These are phyloP conservation scores for Aphanomyces invadans DNA, from an alignment of 352 stramenopile species.

Conservation along the genomic window DNA sequence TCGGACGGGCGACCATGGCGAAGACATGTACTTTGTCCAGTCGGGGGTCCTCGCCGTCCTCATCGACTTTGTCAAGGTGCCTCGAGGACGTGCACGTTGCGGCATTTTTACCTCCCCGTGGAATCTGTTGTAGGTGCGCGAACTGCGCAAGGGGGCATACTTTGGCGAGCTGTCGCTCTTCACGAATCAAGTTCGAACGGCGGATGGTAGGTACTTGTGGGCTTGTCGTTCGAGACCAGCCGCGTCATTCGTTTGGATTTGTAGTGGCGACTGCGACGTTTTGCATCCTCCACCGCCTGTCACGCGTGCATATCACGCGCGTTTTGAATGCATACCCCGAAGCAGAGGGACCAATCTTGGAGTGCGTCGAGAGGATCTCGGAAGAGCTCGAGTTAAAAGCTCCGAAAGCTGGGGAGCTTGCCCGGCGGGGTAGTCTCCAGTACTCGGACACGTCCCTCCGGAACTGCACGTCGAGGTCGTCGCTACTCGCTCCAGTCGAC, in stretches of 20 bases:
- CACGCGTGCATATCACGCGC: conserved; percentile 15
- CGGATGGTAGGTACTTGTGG: conserved; percentile 31
- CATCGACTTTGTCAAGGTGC: conserved; percentile 1
- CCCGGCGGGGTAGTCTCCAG: not conserved
- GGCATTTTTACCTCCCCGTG: conserved; percentile 42
- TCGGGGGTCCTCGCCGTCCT: conserved; percentile 3
- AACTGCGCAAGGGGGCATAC: conserved; percentile 51
- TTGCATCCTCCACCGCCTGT: conserved; percentile 52
- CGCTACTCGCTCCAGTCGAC: too few relatives aligned
- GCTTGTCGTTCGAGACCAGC: too few relatives aligned
- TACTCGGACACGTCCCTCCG: not conserved
- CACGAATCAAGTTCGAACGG: conserved; percentile 41
- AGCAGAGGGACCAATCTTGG: not conserved
- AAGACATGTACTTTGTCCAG: conserved; percentile 18
- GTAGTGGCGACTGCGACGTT: conserved; percentile 44
- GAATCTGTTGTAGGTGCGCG: conserved; percentile 47
- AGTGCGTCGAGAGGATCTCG: not conserved
- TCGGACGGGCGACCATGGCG: not conserved
- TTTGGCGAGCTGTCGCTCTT: conserved; percentile 60
- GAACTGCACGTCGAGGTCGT: too few relatives aligned
- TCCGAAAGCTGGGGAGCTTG: not conserved
- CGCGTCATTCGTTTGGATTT: too few relatives aligned
- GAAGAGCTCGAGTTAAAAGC: not conserved
- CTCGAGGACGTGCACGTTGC: conserved; percentile 54
- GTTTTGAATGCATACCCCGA: conserved; percentile 11